Evolutionary conservation across 2,329 filamentous ascomycete genomes (phyloP), one percentile per base, ranked within the genome.

Genomic region (Onygenales sp.): DNA sequence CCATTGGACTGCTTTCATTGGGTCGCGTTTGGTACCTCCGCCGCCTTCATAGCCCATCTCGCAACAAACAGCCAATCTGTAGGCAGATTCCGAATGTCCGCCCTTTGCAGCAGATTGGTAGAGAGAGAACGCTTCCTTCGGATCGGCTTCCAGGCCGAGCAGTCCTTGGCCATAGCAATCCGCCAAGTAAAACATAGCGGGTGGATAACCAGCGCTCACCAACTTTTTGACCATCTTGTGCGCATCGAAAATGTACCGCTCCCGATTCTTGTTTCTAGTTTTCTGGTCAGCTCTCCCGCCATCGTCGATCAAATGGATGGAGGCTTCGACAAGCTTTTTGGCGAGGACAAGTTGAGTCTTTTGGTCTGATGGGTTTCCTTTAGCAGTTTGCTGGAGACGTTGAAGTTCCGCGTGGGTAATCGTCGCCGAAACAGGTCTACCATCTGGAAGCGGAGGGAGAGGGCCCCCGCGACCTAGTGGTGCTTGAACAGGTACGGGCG

Each of bases 1-100:
- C 93, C 93, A 98, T 69, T 97, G 92, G 17, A 97, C 91, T 1
- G 93, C 92, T 72, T 97, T 97, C 59, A 92, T 72, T 0, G 89
- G 89, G 64, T 98, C 93, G 62, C 86, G 87, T 55, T 89, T 84
- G 1, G 93, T 97, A 27, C 93, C 93, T 51, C 93, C 93, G 33
- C 91, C 92, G 63, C 95, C 91, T 66, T 97, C 92, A 53, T 90
- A 84, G 3, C 93, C 93, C 62, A 98, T 89, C 68, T 98, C 93
- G 66, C 93, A 97, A 73, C 93, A 98, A 0, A 98, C 92, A 0
- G 93, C 93, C 31, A 93, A 95, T 52, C 93, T 83, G 69, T 97
- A 98, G 0, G 93, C 93, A 32, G 89, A 88, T 52, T 87, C 85
- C 2, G 87, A 80, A 67, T 98, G 90, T 1, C 89, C 89, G 10